Evolutionary conservation across 1,284 basidiomycete genomes (phyloP).

Genomic region (Rhodotorula sp.): DNA sequence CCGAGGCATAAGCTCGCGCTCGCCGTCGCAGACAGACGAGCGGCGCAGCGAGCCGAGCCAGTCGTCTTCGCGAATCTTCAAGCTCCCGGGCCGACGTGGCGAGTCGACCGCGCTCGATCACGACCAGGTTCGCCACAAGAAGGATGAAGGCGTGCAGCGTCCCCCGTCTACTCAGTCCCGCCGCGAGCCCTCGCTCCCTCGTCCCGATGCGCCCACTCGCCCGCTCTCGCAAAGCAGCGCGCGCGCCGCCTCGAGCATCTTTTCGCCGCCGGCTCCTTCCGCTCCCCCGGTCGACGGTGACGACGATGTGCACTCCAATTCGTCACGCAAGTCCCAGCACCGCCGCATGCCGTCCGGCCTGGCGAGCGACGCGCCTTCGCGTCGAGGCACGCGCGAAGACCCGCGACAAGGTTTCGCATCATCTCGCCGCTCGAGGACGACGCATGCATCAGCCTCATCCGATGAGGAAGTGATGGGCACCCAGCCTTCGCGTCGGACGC

Average conservation of each 20-base stretch:
- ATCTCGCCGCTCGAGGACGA: too few relatives aligned
- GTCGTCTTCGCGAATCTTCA: too few relatives aligned
- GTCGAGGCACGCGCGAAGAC: too few relatives aligned
- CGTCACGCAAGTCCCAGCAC: slow-evolving; percentile 9
- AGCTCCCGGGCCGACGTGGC: too few relatives aligned
- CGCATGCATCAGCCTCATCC: too few relatives aligned
- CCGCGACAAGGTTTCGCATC: too few relatives aligned
- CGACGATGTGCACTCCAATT: background rate
- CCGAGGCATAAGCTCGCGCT: too few relatives aligned
- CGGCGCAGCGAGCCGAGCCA: too few relatives aligned
- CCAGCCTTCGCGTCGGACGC: too few relatives aligned
- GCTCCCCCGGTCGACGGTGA: background rate
- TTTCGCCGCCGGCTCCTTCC: background rate
- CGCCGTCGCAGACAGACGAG: too few relatives aligned
- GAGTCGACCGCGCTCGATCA: background rate
- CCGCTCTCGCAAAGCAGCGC: background rate
- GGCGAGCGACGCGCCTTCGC: background rate
- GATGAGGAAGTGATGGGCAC: too few relatives aligned
- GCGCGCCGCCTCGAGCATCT: background rate
- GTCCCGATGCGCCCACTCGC: too few relatives aligned
- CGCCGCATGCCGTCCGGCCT: background rate
- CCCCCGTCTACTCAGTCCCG: background rate
- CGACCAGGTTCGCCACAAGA: background rate
- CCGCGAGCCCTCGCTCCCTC: background rate
- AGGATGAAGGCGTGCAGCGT: background rate